These are phyloP conservation scores for Schwanniomyces vanrijiae DNA, from an alignment of 805 yeast species.

Conservation along the genomic window DNA sequence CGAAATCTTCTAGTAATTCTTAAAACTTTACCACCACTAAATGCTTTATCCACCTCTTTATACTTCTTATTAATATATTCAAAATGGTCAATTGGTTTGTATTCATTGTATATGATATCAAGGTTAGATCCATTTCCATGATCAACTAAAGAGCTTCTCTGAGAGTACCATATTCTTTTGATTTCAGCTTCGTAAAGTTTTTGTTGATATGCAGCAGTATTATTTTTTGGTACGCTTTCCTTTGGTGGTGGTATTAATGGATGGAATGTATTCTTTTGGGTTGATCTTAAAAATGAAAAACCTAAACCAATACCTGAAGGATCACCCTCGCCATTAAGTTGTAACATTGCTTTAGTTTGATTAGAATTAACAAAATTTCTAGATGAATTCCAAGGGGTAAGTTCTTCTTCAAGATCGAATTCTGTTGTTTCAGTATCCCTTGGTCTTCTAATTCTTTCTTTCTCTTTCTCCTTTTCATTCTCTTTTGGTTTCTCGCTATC, in stretches of 20 bases:
- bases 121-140: conserved; percentile 39
- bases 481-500: conserved; percentile 32
- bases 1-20: conserved; percentile 73
- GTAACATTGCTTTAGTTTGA: conserved; percentile 96
- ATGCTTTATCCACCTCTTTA: conserved; percentile 25
- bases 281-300: conserved; percentile 81
- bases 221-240: conserved; percentile 38
- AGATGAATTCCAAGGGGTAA: conserved; percentile 93
- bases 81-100: conserved; percentile 34
- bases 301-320: conserved; percentile 91
- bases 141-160: conserved; percentile 56
- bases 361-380: conserved; percentile 90
- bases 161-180: conserved; percentile 85
- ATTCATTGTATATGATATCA: conserved; percentile 35
- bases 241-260: conserved; percentile 37
- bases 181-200: conserved; percentile 90
- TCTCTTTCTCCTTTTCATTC: conserved; percentile 11
- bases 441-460: conserved; percentile 31
- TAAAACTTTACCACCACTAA: conserved; percentile 24
- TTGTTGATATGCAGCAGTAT: conserved; percentile 63
- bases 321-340: conserved; percentile 91
- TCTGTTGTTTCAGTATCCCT: conserved; percentile 46
- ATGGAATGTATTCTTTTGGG: conserved; percentile 91
- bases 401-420: conserved; percentile 73
- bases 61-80: conserved; percentile 32